These are phyloP conservation scores for Betula pendula DNA, from an alignment of 306 rosid species.

Conservation along the genomic window DNA sequence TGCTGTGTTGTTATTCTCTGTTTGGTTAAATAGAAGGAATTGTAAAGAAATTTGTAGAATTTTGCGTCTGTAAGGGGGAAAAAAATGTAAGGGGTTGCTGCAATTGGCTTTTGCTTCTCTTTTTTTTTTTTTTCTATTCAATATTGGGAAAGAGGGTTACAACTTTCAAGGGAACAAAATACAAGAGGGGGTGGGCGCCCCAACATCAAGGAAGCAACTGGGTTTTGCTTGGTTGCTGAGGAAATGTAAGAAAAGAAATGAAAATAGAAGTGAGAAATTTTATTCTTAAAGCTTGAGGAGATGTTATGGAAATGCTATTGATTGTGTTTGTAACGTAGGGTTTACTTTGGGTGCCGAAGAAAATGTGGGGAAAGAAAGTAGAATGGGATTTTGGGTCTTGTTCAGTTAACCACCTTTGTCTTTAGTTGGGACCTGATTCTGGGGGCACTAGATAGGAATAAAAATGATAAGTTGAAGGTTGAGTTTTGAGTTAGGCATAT, in stretches of 20 bases:
- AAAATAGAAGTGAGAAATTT: not conserved
- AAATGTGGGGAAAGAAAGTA: not conserved
- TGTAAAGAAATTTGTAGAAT: not conserved
- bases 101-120: not conserved
- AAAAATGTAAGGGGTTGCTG: not conserved
- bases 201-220: too few species aligned
- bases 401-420: not conserved
- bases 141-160: too few species aligned
- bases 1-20: not conserved
- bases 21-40: not conserved
- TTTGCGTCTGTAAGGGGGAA: not conserved
- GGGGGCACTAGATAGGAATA: not conserved
- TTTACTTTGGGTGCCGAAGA: not conserved
- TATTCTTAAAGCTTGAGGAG: not conserved
- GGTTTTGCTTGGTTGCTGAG: not conserved
- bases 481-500: not conserved
- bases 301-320: not conserved
- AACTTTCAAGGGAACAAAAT: too few species aligned
- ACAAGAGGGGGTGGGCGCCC: too few species aligned
- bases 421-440: not conserved
- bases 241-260: constrained; percentile 2
- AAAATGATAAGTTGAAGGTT: not conserved
- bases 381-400: not conserved
- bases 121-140: too few species aligned
- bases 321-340: not conserved